Percentiles rank a stretch among this genome's conserved stretches.
Evolutionary conservation across 2,329 filamentous ascomycete genomes (phyloP).

Genomic region (Talaromyces pinophilus): DNA sequence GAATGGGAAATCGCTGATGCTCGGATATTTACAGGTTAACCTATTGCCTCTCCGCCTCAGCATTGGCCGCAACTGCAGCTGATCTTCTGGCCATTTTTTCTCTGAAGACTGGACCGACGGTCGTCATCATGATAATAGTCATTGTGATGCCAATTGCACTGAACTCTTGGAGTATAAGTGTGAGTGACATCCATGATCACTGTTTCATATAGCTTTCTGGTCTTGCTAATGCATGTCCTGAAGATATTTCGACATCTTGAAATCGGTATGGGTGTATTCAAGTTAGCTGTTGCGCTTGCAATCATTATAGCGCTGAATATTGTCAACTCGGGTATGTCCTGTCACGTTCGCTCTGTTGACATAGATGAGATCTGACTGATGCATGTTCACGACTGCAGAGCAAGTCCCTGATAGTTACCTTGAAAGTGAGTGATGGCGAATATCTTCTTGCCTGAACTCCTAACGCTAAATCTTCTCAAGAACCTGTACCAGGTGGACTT

Average conservation of each 20-base stretch:
- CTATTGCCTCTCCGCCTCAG: background rate
- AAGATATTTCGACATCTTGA: background rate
- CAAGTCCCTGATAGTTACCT: too few species aligned
- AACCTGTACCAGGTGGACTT: too few species aligned
- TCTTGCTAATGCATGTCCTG: background rate
- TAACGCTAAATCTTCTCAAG: background rate
- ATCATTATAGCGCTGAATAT: slow-evolving; percentile 3
- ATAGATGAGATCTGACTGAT: background rate
- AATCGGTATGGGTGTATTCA: background rate
- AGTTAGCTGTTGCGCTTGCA: background rate
- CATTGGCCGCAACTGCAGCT: background rate
- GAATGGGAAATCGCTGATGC: too few species aligned
- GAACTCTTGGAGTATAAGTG: background rate
- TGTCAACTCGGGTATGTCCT: background rate
- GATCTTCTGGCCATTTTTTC: background rate
- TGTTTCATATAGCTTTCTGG: background rate
- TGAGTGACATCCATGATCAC: background rate
- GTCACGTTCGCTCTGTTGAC: background rate
- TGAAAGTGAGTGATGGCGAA: background rate
- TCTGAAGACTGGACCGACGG: background rate
- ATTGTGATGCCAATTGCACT: background rate
- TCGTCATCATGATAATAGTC: background rate
- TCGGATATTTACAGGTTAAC: background rate
- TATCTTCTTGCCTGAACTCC: background rate
- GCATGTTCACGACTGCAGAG: too few species aligned